phyloP scores from a whole-genome alignment of 2,329 filamentous ascomycete genomes.

The Fusarium setosum region DNA sequence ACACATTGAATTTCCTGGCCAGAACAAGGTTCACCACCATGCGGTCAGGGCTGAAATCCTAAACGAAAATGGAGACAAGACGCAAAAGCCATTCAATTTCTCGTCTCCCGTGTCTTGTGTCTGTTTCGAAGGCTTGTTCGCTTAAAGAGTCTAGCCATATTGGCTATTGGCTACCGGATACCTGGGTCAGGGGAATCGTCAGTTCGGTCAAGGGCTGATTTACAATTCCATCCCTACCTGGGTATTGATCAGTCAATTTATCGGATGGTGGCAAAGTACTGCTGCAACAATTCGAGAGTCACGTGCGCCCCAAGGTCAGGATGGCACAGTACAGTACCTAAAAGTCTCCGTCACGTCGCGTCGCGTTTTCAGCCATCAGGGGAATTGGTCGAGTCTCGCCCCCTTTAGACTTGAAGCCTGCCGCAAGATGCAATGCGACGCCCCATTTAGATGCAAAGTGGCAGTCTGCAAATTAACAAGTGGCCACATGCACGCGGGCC shows the following conservation, averaged over 20 bases:
- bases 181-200: constrained; percentile 29
- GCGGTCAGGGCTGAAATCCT: constrained; percentile 50
- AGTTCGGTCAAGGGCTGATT: constrained; percentile 21
- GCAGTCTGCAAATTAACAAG: not conserved
- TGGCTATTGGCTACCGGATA: constrained; percentile 31
- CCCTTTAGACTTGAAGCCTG: not conserved
- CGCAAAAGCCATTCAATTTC: constrained; percentile 27
- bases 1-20: constrained; percentile 23
- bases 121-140: constrained; percentile 6
- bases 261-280: constrained; percentile 27
- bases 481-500: not conserved
- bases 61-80: constrained; percentile 40
- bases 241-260: constrained; percentile 13
- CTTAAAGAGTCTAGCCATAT: not conserved
- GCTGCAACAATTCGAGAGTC: constrained; percentile 11
- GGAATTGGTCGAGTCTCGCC: not conserved
- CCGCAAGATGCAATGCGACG: constrained; percentile 16
- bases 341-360: constrained; percentile 10
- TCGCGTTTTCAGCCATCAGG: constrained; percentile 17
- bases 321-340: constrained; percentile 6
- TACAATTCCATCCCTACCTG: constrained; percentile 21
- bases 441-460: not conserved
- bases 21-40: constrained; percentile 23
- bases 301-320: constrained; percentile 16
- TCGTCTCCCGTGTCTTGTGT: constrained; percentile 6